A percentile compares a stretch with the other conserved stretches of the same genome.
Evolutionary conservation across 140 eudicot genomes (phyloP).

Genomic region (Flaveria floridana): DNA sequence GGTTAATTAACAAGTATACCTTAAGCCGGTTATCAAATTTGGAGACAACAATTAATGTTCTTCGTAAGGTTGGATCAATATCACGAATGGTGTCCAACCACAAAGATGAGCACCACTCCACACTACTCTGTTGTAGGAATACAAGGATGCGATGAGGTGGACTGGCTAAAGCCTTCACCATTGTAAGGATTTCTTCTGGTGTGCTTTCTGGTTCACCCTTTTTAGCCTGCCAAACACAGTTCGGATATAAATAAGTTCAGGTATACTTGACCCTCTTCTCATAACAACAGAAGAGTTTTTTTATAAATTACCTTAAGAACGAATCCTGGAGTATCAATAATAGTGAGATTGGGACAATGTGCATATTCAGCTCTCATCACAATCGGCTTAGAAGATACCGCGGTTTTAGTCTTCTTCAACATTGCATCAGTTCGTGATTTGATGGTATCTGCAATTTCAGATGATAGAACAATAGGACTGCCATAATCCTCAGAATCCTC

Average conservation of each 20-base stretch:
- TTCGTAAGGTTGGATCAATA: constrained; percentile 79
- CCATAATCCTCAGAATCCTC: constrained; percentile 96
- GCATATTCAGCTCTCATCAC: constrained; percentile 97
- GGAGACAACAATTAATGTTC: constrained; percentile 85
- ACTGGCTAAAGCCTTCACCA: constrained; percentile 91
- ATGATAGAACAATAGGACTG: constrained; percentile 54
- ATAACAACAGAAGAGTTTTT: neutral
- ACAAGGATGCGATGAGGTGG: constrained; percentile 90
- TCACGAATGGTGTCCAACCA: constrained; percentile 94
- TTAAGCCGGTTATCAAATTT: constrained; percentile 96
- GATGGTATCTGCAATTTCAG: constrained; percentile 77
- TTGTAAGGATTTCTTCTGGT: constrained; percentile 85
- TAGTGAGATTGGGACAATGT: constrained; percentile 93
- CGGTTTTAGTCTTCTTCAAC: constrained; percentile 61
- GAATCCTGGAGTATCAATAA: constrained; percentile 93
- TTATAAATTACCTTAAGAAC: constrained; percentile 68
- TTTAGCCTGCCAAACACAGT: constrained; percentile 55
- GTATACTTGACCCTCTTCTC: neutral
- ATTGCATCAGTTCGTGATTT: constrained; percentile 74
- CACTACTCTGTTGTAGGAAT: constrained; percentile 98
- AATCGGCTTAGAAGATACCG: constrained; percentile 86
- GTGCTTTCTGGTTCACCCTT: constrained; percentile 95
- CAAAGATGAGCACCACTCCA: constrained; percentile 97
- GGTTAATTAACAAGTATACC: constrained; percentile 37
- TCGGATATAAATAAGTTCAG: neutral